Base-by-base conservation (phyloP, 1,139 yeast species). In the Suhomyces wounanorum region DNA sequence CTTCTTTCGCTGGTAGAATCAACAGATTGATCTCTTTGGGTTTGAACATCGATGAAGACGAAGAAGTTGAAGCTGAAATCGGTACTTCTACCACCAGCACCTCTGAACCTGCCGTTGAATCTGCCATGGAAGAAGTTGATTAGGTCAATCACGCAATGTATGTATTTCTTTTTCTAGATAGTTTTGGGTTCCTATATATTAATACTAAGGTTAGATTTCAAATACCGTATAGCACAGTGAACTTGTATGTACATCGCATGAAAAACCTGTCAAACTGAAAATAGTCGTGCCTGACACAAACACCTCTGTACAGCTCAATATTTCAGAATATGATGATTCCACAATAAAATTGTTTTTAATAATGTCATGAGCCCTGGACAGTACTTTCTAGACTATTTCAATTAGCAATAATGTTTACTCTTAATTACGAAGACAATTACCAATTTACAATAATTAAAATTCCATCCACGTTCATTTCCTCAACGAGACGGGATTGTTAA, bases 101-200 rank as follows among this genome's bases (percentile, higher is more conserved):
- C 57, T 72, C 84, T 56, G 85, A 81, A 63, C 83, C 78, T 55
- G 83, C 83, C 65, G 87, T 82, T 67, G 98, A 91, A 81, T 87
- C 96, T 61, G 97, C 94, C 70, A 92, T 94, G 98, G 99, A 94
- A 84, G 99, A 94, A 80, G 97, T 94, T 74, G 99, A 94, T 78
- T 95, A 89, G 65, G 58, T 39, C 37, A 49, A 47, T 21, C 42
- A 48, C 51, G 48, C 50, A 51, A 44, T 35, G 48, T 49, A 50
- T 55, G 52, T 53, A 53, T 52, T 51, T 45, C 52, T 45, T 49
- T 41, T 49, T 50, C 52, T 51, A 50, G 41, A 47, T 45, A 44
- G 50, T 47, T 47, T 44, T 40, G 49, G 52, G 52, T 45, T 45
- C 49, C 49, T 51, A 33, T 48, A 48, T 45, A 44, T 44, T 40